Percentiles rank a stretch among this genome's conserved stretches.
Evolutionary conservation across 1,284 basidiomycete genomes (phyloP).

Genomic region (Malassezia pachydermatis): DNA sequence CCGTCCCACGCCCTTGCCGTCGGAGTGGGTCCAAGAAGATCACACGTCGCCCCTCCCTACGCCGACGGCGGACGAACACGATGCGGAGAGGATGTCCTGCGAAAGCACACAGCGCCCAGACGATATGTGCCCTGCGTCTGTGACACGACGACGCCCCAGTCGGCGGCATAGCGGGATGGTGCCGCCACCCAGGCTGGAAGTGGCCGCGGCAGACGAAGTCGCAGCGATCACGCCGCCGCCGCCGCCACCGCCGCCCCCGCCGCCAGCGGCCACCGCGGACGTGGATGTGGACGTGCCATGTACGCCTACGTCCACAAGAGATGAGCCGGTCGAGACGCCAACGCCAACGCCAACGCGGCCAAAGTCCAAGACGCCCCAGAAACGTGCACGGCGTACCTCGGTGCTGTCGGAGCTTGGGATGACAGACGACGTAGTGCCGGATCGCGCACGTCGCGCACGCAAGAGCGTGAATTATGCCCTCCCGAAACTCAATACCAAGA

Average conservation of each 20-base stretch:
- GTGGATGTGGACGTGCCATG: background rate
- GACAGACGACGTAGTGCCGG: background rate
- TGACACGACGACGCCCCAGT: slow-evolving; percentile 6
- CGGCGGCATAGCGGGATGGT: slow-evolving; percentile 5
- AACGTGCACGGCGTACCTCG: background rate
- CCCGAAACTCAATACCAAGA: slow-evolving; percentile 48
- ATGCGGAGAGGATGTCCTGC: too few species aligned
- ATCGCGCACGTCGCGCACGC: slow-evolving; percentile 24
- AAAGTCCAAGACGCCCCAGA: too few species aligned
- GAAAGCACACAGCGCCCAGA: background rate
- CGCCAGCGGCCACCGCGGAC: background rate
- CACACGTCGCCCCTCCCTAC: background rate
- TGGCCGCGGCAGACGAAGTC: background rate
- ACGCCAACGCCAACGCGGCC: background rate
- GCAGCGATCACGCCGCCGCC: background rate
- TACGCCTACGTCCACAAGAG: background rate
- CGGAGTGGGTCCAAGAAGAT: slow-evolving; percentile 20
- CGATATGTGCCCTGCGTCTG: slow-evolving; percentile 8
- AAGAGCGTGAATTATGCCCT: slow-evolving; percentile 45
- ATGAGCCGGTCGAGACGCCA: background rate
- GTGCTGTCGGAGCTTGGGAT: background rate
- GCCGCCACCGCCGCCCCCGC: background rate
- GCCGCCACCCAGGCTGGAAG: background rate
- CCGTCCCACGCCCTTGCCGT: slow-evolving; percentile 23
- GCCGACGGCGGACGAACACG: background rate